A percentile compares a stretch with the other conserved stretches of the same genome.
Evolutionary conservation across 225 moss, liverwort and hornwort genomes (phyloP).

Genomic region (Polytrichum formosum): DNA sequence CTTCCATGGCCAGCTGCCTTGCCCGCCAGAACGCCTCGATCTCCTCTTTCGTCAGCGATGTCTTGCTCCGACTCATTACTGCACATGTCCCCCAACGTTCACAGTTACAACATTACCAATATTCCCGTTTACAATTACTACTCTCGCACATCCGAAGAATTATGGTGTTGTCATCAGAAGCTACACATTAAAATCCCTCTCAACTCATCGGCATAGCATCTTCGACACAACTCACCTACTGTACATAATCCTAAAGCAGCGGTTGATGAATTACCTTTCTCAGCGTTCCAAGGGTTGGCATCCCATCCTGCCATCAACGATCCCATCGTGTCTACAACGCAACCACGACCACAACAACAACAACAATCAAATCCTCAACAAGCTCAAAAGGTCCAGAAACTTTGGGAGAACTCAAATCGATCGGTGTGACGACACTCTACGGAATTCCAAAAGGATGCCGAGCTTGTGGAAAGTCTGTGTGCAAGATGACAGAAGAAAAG

Average conservation of each 20-base stretch:
- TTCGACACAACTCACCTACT: neutral
- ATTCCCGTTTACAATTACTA: too few species aligned
- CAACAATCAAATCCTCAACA: too few species aligned
- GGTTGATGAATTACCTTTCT: constrained; percentile 21
- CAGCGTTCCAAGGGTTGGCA: constrained; percentile 24
- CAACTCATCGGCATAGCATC: neutral
- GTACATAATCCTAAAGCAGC: neutral
- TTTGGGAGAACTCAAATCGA: too few species aligned
- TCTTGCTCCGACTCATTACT: constrained; percentile 40
- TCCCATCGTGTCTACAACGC: constrained; percentile 18
- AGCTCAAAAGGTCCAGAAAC: too few species aligned
- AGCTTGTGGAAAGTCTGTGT: too few species aligned
- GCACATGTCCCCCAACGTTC: constrained; percentile 3
- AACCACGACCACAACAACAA: neutral
- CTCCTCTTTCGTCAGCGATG: constrained; percentile 44
- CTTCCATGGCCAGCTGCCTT: constrained; percentile 35
- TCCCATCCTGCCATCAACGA: constrained; percentile 57
- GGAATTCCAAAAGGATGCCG: too few species aligned
- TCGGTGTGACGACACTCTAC: too few species aligned
- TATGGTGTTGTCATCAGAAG: too few species aligned
- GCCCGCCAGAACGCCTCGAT: constrained; percentile 41
- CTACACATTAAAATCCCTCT: too few species aligned
- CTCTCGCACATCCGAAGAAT: too few species aligned
- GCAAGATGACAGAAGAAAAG: too few species aligned
- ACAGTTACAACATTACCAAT: neutral